These are phyloP conservation scores for Moesziomyces aphidis DNA, from an alignment of 1,284 basidiomycete species.

Conservation along the genomic window DNA sequence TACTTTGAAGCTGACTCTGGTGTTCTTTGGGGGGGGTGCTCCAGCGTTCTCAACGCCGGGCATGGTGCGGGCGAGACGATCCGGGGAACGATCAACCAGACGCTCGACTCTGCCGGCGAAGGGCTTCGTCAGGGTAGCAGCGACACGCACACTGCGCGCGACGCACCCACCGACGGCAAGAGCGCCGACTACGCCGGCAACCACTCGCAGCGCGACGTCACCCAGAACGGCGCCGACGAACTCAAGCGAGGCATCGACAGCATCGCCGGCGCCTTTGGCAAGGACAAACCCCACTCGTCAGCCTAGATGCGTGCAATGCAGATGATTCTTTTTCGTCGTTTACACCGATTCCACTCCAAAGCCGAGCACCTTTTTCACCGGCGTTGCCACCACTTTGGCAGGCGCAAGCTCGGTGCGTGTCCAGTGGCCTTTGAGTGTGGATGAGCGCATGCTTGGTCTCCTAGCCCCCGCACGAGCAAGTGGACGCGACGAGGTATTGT, in stretches of 20 bases:
- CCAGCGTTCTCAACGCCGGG: conserved; percentile 41
- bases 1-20: not conserved
- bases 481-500: not conserved
- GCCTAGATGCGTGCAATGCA: too few species aligned
- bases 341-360: conserved; percentile 37
- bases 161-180: conserved; percentile 14
- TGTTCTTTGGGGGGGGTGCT: not conserved
- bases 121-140: conserved; percentile 22
- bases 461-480: conserved; percentile 6
- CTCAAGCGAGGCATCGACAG: conserved; percentile 30
- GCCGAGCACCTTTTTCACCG: conserved; percentile 31
- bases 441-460: conserved; percentile 27
- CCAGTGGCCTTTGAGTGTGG: conserved; percentile 41
- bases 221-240: conserved; percentile 25
- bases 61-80: conserved; percentile 57
- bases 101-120: conserved; percentile 49
- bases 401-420: conserved; percentile 13
- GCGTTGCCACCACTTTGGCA: conserved; percentile 24
- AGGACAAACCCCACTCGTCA: not conserved
- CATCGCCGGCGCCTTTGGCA: conserved; percentile 2
- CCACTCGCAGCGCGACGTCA: conserved; percentile 16
- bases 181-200: conserved; percentile 22
- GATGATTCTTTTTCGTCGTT: too few species aligned
- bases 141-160: not conserved
- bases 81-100: conserved; percentile 54